Conservation (phyloP, 148 eudicot species). For the Chenopodium berlandieri region DNA sequence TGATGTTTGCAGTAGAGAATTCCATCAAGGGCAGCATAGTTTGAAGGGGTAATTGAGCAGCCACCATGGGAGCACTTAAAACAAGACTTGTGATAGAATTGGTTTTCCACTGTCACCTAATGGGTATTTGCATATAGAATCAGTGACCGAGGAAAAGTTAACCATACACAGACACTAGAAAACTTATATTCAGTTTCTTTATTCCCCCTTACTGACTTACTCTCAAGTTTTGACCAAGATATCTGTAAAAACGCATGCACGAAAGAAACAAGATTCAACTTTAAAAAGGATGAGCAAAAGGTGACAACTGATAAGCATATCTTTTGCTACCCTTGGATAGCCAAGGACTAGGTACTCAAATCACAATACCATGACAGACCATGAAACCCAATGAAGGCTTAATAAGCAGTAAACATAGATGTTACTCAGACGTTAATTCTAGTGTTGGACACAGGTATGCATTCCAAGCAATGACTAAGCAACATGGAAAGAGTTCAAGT, state of each 20-base stretch:
- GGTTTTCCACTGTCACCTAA: slow-evolving; percentile 88
- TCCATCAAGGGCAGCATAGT: slow-evolving; percentile 89
- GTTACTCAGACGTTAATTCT: background rate
- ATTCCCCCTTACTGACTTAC: too few species aligned
- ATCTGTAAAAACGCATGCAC: background rate
- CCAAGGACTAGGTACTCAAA: background rate
- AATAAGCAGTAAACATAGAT: background rate
- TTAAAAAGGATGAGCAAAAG: background rate
- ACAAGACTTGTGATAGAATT: slow-evolving; percentile 75
- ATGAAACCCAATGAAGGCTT: background rate
- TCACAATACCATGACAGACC: background rate
- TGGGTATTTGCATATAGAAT: slow-evolving; percentile 2
- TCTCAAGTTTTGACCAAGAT: too few species aligned
- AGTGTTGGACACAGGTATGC: background rate
- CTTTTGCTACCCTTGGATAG: background rate
- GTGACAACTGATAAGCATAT: background rate
- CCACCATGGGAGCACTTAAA: slow-evolving; percentile 89
- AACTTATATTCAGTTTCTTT: background rate
- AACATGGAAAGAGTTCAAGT: background rate
- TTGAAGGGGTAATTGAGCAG: slow-evolving; percentile 78
- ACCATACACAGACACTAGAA: slow-evolving; percentile 1
- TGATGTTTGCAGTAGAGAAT: slow-evolving; percentile 83
- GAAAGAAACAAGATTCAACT: background rate
- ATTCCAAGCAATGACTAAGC: background rate
- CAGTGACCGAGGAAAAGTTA: background rate